Base-by-base conservation (phyloP, 148 eudicot genomes). In the Rhododendron griersonianum region DNA sequence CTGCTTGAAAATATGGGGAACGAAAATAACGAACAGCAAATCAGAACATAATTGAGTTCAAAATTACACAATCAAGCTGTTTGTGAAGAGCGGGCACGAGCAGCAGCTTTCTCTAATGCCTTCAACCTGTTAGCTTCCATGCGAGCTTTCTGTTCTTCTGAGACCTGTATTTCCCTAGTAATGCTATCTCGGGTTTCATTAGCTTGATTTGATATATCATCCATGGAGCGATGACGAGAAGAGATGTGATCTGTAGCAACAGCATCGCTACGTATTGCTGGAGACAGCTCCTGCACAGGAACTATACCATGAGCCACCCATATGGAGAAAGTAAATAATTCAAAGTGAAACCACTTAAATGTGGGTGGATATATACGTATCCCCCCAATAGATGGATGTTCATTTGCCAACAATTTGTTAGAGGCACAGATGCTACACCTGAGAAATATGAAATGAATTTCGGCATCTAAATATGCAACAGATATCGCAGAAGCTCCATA, bases 61-160 rank as follows among this genome's bases (percentile, higher is more conserved):
- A 83, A 44, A 45, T 4, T n/a, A 39, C 59, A 16, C 23, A 82
- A n/a, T 91, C 84, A 93, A 81, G 93, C 86, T 83, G 89, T 37
- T 80, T 88, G 61, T 33, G 78, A 78, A 59, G 88, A 79, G 7
- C 91, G 81, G 55, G 86, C 84, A 51, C 93, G 91, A 74, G 94
- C 95, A 85, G 90, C 89, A 41, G 95, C 95, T 88, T 86, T 92
- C 87, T 92, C 92, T 28, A 93, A 87, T 83, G 95, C 95, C 90
- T 90, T 91, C 81, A 83, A 85, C 82, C 88, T 92, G 88, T 90
- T 93, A 30, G 92, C 92, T 90, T 93, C 95, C 95, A 93, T 92
- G 19, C 92, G 88, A 51, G 92, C 91, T 83, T 85, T 93, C 85
- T 91, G 92, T 51, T 93, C 92, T 80, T 92, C 91, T 35, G 93